Base-by-base conservation (phyloP, 352 stramenopile species). In the Pythium brassicae region DNA sequence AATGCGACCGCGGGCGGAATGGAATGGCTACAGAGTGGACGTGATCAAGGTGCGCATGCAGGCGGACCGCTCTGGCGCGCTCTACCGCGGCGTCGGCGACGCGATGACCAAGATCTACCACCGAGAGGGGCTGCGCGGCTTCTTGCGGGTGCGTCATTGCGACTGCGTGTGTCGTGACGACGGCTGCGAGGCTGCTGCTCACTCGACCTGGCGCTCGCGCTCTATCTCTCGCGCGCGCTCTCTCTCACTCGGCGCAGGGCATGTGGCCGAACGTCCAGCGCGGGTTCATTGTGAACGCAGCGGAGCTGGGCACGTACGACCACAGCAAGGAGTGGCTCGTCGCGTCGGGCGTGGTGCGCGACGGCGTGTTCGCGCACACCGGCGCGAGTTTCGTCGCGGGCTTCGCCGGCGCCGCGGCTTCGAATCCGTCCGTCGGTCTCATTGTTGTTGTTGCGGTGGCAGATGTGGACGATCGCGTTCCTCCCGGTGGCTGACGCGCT, bases 21-120 rank as follows among this genome's bases (percentile, higher is more conserved):
- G n/a, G n/a, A n/a, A 23, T 53, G 34, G 25, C 27, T 62, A 6
- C 47, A 93, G 83, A 15, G 74, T 93, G 53, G 86, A 95, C 62
- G 86, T 95, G 42, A 92, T 95, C 64, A 95, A 95, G 65, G 81
- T 94, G 45, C 83, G 81, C 4, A 93, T 95, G 82, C 86, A 95
- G 57, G 78, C 79, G 0, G 77, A 90, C 51, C 78, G 81, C 26
- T 71, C 81, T 3, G 83, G 82, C 19, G 79, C 69, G 40, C 55
- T 92, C 22, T 92, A 92, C 50, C 77, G 78, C 49, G 76, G 78
- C 43, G 73, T 94, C 2, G 64, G 74, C 20, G 73, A 93, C 39
- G 83, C 83, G 12, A 79, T 90, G 47, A 65, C 54, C 22, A 83
- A 73, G 53, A 90, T 95, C 53, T 94, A 88, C 66, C 63, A 78